Evolutionary conservation across 2,329 filamentous ascomycete species (phyloP).

Genomic region (Dothiorella sarmentorum): DNA sequence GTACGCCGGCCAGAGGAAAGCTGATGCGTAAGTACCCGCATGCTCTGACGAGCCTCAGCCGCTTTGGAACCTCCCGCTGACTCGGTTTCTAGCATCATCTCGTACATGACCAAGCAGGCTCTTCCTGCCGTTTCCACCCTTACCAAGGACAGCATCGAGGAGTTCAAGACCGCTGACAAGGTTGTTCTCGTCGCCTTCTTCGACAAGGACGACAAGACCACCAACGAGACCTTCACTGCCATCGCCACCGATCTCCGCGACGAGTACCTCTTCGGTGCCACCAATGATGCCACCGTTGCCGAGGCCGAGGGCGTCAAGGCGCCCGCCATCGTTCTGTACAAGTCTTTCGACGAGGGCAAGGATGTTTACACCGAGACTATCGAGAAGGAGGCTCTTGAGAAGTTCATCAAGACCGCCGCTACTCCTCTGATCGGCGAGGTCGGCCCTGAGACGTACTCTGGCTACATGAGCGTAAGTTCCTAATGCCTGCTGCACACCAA

Average conservation of each 20-base stretch:
- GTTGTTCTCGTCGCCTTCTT: slow-evolving; percentile 92
- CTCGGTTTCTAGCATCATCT: slow-evolving; percentile 53
- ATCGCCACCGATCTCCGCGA: slow-evolving; percentile 77
- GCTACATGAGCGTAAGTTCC: slow-evolving; percentile 76
- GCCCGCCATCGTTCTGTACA: slow-evolving; percentile 90
- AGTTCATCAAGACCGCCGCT: slow-evolving; percentile 79
- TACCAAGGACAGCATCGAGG: slow-evolving; percentile 76
- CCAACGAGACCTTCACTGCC: slow-evolving; percentile 79
- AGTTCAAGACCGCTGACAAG: slow-evolving; percentile 98
- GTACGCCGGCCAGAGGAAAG: slow-evolving; percentile 88
- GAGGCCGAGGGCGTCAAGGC: slow-evolving; percentile 86
- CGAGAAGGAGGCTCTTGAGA: slow-evolving; percentile 72
- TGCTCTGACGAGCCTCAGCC: too few relatives aligned
- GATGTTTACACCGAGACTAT: slow-evolving; percentile 77
- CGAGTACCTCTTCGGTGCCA: slow-evolving; percentile 86
- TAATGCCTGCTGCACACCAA: not conserved
- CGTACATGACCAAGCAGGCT: slow-evolving; percentile 98
- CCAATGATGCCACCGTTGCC: slow-evolving; percentile 77
- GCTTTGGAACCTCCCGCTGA: slow-evolving; percentile 17
- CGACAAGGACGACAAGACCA: slow-evolving; percentile 72
- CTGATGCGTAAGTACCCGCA: slow-evolving; percentile 56
- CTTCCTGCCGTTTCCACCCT: slow-evolving; percentile 86
- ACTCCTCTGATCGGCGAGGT: slow-evolving; percentile 94
- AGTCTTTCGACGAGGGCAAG: slow-evolving; percentile 97
- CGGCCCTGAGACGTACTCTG: slow-evolving; percentile 91